phyloP scores from a whole-genome alignment of 768 basidiomycete genomes.

The Hypholoma sublateritium region DNA sequence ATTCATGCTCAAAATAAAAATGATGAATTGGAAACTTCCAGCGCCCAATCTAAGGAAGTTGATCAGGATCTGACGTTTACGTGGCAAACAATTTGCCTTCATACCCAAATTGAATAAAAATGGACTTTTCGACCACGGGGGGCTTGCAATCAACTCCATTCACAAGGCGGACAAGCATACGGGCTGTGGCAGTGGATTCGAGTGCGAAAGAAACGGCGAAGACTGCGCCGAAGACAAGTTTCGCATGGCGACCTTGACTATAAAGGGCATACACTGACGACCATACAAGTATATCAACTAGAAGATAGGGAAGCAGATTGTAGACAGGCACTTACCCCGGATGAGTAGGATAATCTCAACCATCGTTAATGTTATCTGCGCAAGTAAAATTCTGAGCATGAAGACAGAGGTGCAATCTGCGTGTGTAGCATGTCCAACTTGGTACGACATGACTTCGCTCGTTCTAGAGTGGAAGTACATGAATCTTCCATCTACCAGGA shows the following conservation, averaged over 20 bases:
- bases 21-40: background rate
- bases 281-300: background rate
- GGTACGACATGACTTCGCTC: constrained; percentile 9
- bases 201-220: constrained; percentile 5
- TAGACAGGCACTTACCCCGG: constrained; percentile 11
- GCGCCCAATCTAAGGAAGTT: background rate
- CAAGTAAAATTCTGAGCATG: constrained; percentile 9
- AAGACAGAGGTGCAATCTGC: constrained; percentile 5
- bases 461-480: constrained; percentile 3
- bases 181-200: constrained; percentile 10
- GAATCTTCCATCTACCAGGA: background rate
- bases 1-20: background rate
- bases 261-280: constrained; percentile 20
- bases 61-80: background rate
- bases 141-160: no score
- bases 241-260: constrained; percentile 12
- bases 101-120: background rate
- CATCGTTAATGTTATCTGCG: constrained; percentile 13
- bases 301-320: background rate
- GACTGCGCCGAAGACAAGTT: constrained; percentile 6
- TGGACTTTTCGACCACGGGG: background rate
- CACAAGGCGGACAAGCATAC: background rate
- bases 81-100: background rate
- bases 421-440: background rate
- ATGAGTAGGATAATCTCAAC: constrained; percentile 21